phyloP scores from a whole-genome alignment of 176 grass and related monocot species.

The Lolium rigidum region DNA sequence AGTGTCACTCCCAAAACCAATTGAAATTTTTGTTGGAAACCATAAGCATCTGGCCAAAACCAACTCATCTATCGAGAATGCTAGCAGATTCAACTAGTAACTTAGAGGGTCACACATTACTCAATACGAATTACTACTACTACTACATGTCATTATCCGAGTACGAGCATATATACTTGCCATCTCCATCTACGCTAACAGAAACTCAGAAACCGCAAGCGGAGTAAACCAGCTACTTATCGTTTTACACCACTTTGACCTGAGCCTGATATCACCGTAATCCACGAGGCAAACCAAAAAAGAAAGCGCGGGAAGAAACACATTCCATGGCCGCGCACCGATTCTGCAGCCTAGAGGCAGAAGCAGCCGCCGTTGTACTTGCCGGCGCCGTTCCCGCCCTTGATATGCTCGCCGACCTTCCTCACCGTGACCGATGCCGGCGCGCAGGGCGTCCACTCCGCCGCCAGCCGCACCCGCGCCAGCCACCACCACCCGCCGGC shows the following conservation, averaged over 20 bases:
- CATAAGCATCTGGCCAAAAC: too few relatives aligned
- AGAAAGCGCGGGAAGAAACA: not conserved
- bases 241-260: not conserved
- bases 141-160: too few relatives aligned
- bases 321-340: not conserved
- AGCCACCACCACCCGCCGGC: conserved; percentile 48
- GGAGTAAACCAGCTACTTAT: not conserved
- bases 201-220: not conserved
- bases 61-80: too few relatives aligned
- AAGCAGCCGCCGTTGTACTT: conserved; percentile 65
- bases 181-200: not conserved
- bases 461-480: conserved; percentile 49
- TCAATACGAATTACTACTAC: too few relatives aligned
- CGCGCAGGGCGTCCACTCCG: conserved; percentile 68
- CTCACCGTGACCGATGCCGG: conserved; percentile 35
- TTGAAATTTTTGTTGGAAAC: too few relatives aligned
- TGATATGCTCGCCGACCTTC: conserved; percentile 44
- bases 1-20: too few relatives aligned
- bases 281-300: conserved; percentile 21
- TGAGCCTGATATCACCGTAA: not conserved
- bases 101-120: too few relatives aligned
- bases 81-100: too few relatives aligned
- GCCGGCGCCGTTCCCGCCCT: conserved; percentile 24
- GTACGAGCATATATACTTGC: too few relatives aligned
- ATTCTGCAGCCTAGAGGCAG: conserved; percentile 32